These are phyloP conservation scores for Chalciporus sphaerocephalus DNA, from an alignment of 768 basidiomycete species.

Conservation along the genomic window DNA sequence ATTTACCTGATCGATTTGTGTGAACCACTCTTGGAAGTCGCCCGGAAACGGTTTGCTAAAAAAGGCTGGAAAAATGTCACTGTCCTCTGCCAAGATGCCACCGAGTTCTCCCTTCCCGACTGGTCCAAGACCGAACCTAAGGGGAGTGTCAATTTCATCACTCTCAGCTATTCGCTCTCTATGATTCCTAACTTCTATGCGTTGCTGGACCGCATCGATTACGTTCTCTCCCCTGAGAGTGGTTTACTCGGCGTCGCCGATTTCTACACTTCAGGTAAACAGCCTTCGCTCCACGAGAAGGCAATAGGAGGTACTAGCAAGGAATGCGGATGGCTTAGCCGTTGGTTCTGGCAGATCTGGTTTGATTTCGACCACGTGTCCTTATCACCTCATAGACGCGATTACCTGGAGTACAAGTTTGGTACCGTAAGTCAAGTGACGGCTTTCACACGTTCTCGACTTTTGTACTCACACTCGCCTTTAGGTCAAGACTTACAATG, in stretches of 20 bases:
- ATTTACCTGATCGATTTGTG: constrained; percentile 73
- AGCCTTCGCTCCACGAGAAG: constrained; percentile 52
- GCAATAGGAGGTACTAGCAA: constrained; percentile 62
- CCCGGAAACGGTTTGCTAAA: constrained; percentile 58
- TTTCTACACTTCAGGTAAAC: constrained; percentile 62
- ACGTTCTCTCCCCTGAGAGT: constrained; percentile 53
- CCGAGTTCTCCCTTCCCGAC: constrained; percentile 60
- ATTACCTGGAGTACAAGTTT: constrained; percentile 76
- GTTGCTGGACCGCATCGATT: constrained; percentile 63
- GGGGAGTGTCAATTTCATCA: constrained; percentile 52
- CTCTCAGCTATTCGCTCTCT: constrained; percentile 54
- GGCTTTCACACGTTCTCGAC: background rate
- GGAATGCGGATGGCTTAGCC: constrained; percentile 58
- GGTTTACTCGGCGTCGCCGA: constrained; percentile 68
- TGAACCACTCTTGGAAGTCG: constrained; percentile 65
- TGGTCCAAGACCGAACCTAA: constrained; percentile 47
- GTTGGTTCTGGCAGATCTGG: constrained; percentile 80
- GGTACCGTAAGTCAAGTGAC: constrained; percentile 48
- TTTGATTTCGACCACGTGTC: constrained; percentile 55
- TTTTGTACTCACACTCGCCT: background rate
- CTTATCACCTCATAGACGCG: constrained; percentile 52
- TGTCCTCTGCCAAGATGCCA: constrained; percentile 70
- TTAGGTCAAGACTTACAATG: constrained; percentile 65
- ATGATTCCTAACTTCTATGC: constrained; percentile 66
- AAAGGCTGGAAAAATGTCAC: constrained; percentile 73